Base-by-base conservation (phyloP, 2,329 filamentous ascomycete genomes). In the Amauroascus niger region DNA sequence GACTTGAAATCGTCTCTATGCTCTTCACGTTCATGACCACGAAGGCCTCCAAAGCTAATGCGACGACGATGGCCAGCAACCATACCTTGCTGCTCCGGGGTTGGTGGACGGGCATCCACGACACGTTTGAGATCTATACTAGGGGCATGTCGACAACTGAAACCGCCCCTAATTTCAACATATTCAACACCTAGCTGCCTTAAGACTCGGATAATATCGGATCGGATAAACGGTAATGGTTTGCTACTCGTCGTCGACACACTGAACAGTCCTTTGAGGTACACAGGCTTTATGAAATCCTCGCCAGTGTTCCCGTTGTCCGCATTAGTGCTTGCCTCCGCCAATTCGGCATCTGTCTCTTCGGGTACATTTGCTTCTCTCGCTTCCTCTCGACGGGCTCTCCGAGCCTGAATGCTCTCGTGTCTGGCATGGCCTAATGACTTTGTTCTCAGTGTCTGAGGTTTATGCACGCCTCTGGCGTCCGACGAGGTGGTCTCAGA, bases 171-270 rank as follows among this genome's bases (percentile, higher is more conserved):
- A 67, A 97, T 95, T 69, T 97, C 91, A 2, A 79, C 82, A 66
- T 87, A 96, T 11, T 94, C 86, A n/a, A 97, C 88, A 14, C 87
- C 87, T 14, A 97, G 80, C 66, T 91, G 84, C 60, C 83, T 85
- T 50, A 98, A 73, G 2, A 97, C 93, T 48, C 91, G 80, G 65
- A 94, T 94, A 61, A 98, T 87, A 65, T 98, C 93, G 6, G 82
- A 76, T 37, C 91, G 83, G 58, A 98, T 98, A 55, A 88, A 82
- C 1, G 83, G 76, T 9, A 97, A 80, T 0, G 91, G 88, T 66
- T 94, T 95, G 65, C 84, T 93, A 55, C 89, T 96, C 6, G 93
- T 98, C 0, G 93, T 98, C 3, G 88, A 94, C 52, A 97, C 93
- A 63, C 91, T 97, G 73, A 98, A 97, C 16, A 98, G 77, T 3